Percentiles rank a stretch among this genome's conserved stretches.
These are phyloP conservation scores for Beauveria sp. DNA, from an alignment of 2,329 filamentous ascomycete species.

Conservation along the genomic window DNA sequence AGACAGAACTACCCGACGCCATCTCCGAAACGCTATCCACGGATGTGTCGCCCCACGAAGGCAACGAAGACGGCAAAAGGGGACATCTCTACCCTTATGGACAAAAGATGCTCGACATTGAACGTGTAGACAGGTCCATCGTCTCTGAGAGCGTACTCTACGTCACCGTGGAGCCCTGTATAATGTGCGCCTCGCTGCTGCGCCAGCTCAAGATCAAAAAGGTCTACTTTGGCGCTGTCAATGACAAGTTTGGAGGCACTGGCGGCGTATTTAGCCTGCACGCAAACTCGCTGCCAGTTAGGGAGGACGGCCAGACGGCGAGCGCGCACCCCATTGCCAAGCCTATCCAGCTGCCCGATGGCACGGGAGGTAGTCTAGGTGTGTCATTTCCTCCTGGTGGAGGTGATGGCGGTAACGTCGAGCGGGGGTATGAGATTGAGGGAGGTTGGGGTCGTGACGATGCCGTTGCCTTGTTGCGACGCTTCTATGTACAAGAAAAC, in stretches of 20 bases:
- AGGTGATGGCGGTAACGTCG: constrained; percentile 60
- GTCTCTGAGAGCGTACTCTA: constrained; percentile 72
- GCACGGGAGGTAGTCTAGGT: constrained; percentile 26
- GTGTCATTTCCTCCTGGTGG: constrained; percentile 30
- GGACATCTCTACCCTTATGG: constrained; percentile 55
- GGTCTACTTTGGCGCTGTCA: constrained; percentile 91
- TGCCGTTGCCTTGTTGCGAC: constrained; percentile 81
- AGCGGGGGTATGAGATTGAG: constrained; percentile 69
- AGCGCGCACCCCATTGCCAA: constrained; percentile 31
- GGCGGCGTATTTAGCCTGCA: constrained; percentile 90
- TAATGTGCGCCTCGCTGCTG: constrained; percentile 95
- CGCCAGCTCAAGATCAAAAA: constrained; percentile 80
- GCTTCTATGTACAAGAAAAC: constrained; percentile 98
- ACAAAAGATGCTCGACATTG: constrained; percentile 46
- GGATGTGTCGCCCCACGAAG: constrained; percentile 26
- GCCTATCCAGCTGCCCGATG: constrained; percentile 29
- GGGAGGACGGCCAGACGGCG: constrained; percentile 29
- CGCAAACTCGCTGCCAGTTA: constrained; percentile 43
- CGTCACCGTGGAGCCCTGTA: constrained; percentile 95
- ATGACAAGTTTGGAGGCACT: constrained; percentile 94
- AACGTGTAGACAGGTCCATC: constrained; percentile 57
- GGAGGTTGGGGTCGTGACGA: constrained; percentile 83
- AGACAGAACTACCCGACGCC: constrained; percentile 1
- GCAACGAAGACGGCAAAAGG: constrained; percentile 46
- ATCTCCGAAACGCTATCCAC: constrained; percentile 18